Base-by-base conservation (phyloP, 1,284 basidiomycete genomes). In the Inonotus obliquus region DNA sequence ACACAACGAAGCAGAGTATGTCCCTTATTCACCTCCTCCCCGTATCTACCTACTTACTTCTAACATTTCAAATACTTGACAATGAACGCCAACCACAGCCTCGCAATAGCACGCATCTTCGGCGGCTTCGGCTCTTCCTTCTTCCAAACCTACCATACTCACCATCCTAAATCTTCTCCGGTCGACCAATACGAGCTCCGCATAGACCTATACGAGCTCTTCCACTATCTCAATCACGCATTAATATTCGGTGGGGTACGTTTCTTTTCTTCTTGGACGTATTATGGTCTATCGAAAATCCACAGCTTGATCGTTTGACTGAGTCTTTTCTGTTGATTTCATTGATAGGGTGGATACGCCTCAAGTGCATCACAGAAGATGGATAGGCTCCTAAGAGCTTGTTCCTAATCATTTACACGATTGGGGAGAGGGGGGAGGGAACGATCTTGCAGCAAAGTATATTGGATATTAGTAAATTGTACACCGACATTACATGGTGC, bases 171-270 rank as follows among this genome's bases (percentile, higher is more conserved):
- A 69, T 81, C 83, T 0, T 79, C 89, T 57, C 92, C 92, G 2
- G 77, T 76, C 1, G 79, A 81, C 4, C 80, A 94, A 68, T 92
- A 93, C 68, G 79, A 81, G 25, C 74, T 89, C 55, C 81, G 93
- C 25, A 79, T 78, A 39, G 82, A 88, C 62, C 74, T 94, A 29
- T 95, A 95, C 69, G 86, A 94, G 73, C 75, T 94, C 45, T 96
- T 92, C 67, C 93, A 96, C 73, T 92, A 94, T 70, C 76, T 95
- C 64, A 96, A 95, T 67, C 91, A 92, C 68, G 87, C 89, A 0
- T 75, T 89, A 7, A 69, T 92, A 4, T 91, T 91, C 55, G 70
- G 69, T 66, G 85, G 86, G 61, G 89, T 89, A 67, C 73, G 84
- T 75, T 54, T 44, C 41, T 7, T 6, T 11, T 44, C 41, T 1